Conservation (phyloP, 2,329 filamentous ascomycete genomes). For the Metarhizium album region DNA sequence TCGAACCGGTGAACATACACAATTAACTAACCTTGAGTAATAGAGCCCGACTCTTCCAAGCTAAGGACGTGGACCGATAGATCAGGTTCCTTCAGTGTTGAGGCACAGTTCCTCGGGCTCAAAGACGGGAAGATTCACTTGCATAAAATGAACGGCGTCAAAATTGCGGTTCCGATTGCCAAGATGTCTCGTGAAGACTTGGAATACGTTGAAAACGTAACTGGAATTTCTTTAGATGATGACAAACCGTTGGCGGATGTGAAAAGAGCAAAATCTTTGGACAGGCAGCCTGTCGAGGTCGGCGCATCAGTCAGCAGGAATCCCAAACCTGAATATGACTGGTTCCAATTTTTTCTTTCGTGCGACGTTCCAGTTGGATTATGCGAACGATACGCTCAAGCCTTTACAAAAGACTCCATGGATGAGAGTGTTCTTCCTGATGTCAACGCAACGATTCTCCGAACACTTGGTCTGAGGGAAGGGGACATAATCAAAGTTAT, state of each 20-base stretch:
- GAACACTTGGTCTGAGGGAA: constrained; percentile 86
- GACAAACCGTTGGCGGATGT: constrained; percentile 89
- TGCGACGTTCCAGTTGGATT: constrained; percentile 87
- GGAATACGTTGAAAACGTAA: constrained; percentile 82
- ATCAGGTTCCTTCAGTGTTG: constrained; percentile 91
- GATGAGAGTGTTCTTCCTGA: constrained; percentile 87
- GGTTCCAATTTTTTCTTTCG: constrained; percentile 96
- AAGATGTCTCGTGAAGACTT: constrained; percentile 96
- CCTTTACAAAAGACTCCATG: constrained; percentile 87
- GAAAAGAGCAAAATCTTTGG: constrained; percentile 38
- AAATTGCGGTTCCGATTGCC: constrained; percentile 87
- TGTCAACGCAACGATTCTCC: constrained; percentile 70
- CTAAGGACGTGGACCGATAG: constrained; percentile 91
- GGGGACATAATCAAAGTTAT: constrained; percentile 95
- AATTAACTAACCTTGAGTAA: constrained; percentile 4
- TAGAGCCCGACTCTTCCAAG: constrained; percentile 74
- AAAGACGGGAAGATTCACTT: constrained; percentile 95
- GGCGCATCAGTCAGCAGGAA: constrained; percentile 53
- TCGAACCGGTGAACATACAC: background rate
- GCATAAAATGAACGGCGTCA: constrained; percentile 95
- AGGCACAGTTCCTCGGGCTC: constrained; percentile 89
- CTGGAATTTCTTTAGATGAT: constrained; percentile 85
- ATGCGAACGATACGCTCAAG: constrained; percentile 87
- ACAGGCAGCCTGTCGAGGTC: constrained; percentile 25
- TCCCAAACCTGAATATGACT: constrained; percentile 75